These are phyloP conservation scores for Chrysopogon serrulatus DNA, from an alignment of 176 grass and related monocot genomes.

Conservation along the genomic window DNA sequence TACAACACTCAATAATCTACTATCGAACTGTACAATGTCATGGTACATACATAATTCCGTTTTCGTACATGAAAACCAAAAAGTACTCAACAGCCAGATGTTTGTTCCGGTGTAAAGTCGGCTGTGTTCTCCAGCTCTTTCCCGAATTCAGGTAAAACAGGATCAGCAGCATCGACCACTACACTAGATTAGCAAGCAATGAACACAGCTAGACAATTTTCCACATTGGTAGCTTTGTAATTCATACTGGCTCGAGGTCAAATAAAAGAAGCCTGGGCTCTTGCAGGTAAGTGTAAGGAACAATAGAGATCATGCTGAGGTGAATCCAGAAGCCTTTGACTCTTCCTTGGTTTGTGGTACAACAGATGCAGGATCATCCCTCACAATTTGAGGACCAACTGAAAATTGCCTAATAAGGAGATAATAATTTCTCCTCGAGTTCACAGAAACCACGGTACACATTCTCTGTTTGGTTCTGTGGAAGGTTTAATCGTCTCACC, in stretches of 20 bases:
- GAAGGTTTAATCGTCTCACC: conserved; percentile 69
- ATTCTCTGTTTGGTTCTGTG: conserved; percentile 71
- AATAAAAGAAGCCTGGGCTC: not conserved
- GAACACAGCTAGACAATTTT: not conserved
- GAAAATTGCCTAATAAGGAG: conserved; percentile 36
- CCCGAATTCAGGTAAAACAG: not conserved
- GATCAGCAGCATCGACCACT: not conserved
- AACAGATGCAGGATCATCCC: conserved; percentile 15
- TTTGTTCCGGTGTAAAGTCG: not conserved
- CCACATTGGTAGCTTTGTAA: not conserved
- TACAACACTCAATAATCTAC: not conserved
- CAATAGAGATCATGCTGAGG: not conserved
- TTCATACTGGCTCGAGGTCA: not conserved
- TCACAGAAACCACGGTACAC: conserved; percentile 81
- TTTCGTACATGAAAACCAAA: not conserved
- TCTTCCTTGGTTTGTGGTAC: conserved; percentile 40
- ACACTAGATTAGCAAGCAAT: not conserved
- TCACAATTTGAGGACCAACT: not conserved
- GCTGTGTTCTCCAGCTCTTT: not conserved
- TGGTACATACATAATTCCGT: not conserved
- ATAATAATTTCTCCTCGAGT: conserved; percentile 71
- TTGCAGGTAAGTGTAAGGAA: conserved; percentile 7
- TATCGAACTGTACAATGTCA: conserved; percentile 7
- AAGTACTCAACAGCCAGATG: not conserved
- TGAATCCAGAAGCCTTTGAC: conserved; percentile 12